Conservation (phyloP, 768 basidiomycete species). For the Xerocomellus chrysenteron region DNA sequence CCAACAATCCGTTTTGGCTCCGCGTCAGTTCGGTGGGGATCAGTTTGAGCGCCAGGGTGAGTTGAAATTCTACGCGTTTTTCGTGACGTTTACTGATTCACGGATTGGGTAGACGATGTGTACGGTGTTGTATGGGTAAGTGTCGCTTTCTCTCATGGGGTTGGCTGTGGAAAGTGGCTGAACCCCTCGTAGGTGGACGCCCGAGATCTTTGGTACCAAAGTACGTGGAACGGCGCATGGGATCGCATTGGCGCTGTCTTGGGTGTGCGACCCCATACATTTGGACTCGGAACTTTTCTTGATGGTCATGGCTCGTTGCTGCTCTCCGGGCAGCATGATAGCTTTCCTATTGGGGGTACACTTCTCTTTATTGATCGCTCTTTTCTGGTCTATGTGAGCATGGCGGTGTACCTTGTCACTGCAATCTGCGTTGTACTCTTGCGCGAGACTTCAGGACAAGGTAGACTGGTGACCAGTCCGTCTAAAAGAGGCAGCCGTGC, state of each 20-base stretch:
- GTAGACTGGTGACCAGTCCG: too few species aligned
- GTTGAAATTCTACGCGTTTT: background rate
- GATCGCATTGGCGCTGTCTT: slow-evolving; percentile 76
- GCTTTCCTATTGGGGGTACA: too few species aligned
- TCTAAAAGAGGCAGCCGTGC: too few species aligned
- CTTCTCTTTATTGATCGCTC: too few species aligned
- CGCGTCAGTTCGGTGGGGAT: slow-evolving; percentile 73
- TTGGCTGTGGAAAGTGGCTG: background rate
- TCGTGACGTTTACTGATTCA: background rate
- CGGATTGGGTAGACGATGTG: slow-evolving; percentile 62
- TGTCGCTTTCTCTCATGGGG: background rate
- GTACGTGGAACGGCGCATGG: slow-evolving; percentile 69
- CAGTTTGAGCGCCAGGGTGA: slow-evolving; percentile 64
- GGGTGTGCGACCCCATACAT: slow-evolving; percentile 49
- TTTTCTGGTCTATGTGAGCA: slow-evolving; percentile 76
- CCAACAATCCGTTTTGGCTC: slow-evolving; percentile 55
- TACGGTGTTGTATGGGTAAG: slow-evolving; percentile 74
- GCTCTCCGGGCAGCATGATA: too few species aligned
- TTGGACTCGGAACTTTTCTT: too few species aligned
- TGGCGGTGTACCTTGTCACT: slow-evolving; percentile 61
- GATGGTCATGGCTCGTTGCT: too few species aligned
- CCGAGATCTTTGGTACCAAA: slow-evolving; percentile 82
- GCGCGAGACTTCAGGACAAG: too few species aligned
- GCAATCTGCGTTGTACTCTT: slow-evolving; percentile 62
- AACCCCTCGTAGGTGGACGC: slow-evolving; percentile 57